These are phyloP conservation scores for Penicillium sp. DNA, from an alignment of 2,329 filamentous ascomycete genomes.

Conservation along the genomic window DNA sequence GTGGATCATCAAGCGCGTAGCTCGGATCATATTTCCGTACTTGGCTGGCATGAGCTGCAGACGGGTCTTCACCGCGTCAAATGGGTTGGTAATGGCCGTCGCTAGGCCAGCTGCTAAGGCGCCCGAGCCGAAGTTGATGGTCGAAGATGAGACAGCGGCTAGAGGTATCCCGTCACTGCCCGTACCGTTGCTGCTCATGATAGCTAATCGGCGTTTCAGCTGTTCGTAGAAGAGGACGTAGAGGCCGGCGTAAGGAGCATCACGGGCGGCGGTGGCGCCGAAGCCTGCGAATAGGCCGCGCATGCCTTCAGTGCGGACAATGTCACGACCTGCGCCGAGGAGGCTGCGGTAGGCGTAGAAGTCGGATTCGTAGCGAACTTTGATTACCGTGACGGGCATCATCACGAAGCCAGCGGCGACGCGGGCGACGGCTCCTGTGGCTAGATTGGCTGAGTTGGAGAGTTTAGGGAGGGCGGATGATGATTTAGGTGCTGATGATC, in stretches of 20 bases:
- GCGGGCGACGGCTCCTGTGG: constrained; percentile 78
- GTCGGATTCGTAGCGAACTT: constrained; percentile 90
- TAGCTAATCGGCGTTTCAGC: constrained; percentile 36
- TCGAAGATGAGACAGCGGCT: constrained; percentile 34
- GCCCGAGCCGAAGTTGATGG: constrained; percentile 83
- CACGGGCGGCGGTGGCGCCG: constrained; percentile 85
- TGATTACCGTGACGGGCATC: constrained; percentile 95
- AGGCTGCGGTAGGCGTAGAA: constrained; percentile 81
- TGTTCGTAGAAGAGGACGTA: constrained; percentile 92
- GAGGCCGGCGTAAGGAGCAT: constrained; percentile 93
- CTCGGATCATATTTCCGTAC: constrained; percentile 80
- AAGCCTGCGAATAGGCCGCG: constrained; percentile 91
- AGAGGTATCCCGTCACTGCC: constrained; percentile 18
- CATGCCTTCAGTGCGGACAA: constrained; percentile 68
- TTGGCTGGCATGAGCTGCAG: constrained; percentile 82
- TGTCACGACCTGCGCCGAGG: constrained; percentile 68
- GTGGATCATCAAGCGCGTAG: constrained; percentile 70
- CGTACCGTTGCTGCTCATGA: constrained; percentile 18
- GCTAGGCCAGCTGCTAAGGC: constrained; percentile 77
- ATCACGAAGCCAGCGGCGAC: constrained; percentile 85
- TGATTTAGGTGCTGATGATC: constrained; percentile 29
- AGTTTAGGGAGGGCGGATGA: constrained; percentile 79
- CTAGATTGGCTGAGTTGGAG: constrained; percentile 78
- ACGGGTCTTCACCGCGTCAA: constrained; percentile 93
- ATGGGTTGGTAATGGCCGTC: constrained; percentile 89